A percentile compares a stretch with the other conserved stretches of the same genome.
These are phyloP conservation scores for Geotrichum australiense DNA, from an alignment of 1,139 yeast genomes.

Conservation along the genomic window DNA sequence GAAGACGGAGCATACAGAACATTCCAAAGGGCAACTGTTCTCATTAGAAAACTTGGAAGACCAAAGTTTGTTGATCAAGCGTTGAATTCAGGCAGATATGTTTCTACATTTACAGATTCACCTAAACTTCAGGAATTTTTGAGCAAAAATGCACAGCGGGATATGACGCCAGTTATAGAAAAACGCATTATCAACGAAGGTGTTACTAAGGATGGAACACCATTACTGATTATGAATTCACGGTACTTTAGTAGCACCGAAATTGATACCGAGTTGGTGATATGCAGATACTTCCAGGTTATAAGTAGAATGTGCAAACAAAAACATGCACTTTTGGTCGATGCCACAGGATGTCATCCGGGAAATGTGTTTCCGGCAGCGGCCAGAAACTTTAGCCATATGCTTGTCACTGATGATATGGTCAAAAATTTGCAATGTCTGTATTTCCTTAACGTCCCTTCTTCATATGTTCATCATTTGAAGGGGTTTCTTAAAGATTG, in stretches of 20 bases:
- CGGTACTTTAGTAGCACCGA: constrained; percentile 39
- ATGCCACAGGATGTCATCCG: constrained; percentile 55
- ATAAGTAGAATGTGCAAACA: constrained; percentile 71
- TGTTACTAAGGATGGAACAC: constrained; percentile 65
- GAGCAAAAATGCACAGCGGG: constrained; percentile 57
- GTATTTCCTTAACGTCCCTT: constrained; percentile 57
- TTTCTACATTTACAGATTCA: constrained; percentile 13
- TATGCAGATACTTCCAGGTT: constrained; percentile 59
- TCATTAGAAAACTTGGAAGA: constrained; percentile 27
- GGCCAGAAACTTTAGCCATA: constrained; percentile 23
- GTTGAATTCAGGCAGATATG: not conserved
- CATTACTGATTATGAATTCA: constrained; percentile 54
- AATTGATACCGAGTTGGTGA: constrained; percentile 49
- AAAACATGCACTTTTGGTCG: constrained; percentile 56
- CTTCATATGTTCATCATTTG: constrained; percentile 38
- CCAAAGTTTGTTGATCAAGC: constrained; percentile 20
- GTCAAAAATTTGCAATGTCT: constrained; percentile 49
- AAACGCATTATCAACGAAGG: constrained; percentile 54
- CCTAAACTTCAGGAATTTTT: constrained; percentile 62
- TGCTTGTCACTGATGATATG: constrained; percentile 42
- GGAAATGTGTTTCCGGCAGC: constrained; percentile 33
- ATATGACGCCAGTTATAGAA: constrained; percentile 42
- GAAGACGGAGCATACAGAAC: no score
- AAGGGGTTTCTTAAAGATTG: constrained; percentile 22
- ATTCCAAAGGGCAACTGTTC: constrained; percentile 21